Evolutionary conservation across 2,329 filamentous ascomycete species (phyloP), one percentile per base, ranked within the genome.

Genomic region (Penicillium verrucosum): DNA sequence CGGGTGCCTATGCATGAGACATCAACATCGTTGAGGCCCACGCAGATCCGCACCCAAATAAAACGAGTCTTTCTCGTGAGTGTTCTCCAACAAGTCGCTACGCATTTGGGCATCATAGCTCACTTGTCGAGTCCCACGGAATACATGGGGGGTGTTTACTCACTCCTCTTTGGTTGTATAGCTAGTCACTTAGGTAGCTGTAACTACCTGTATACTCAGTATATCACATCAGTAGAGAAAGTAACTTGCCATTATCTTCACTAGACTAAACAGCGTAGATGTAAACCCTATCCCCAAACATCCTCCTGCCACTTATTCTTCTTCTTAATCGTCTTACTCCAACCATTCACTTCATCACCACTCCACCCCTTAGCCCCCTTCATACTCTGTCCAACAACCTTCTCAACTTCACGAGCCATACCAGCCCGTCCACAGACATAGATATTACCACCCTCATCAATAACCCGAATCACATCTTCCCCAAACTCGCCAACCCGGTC

Each of bases 261-360:
- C 41, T 43, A 43, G 4, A 2, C 50, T 32, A 12, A 32, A 2
- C 11, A 32, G 30, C 14, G 11, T 14, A 12, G 11, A 32, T 32
- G 30, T 14, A 32, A 32, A 32, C 11, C 0, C 11, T 41, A 49
- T 14, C 60, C 60, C 80, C 80, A 82, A 42, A 82, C 80, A 73
- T 83, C 80, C 62, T 82, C 79, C 61, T 77, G 76, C 79, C 80
- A 82, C 65, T 80, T 81, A n/a, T 74, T 76, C 29, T 73, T 73
- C 62, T 75, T 79, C 74, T 80, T 82, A 38, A 80, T 66, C 16
- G 67, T 72, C 59, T 79, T 79, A 25, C 70, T 74, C 80, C 80
- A 82, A 49, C 72, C 70, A 52, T 76, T 77, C 14, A 75, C 70
- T 43, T 78, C 73, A 7, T 57, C 62, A 18, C 79, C 76, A 14